Percentiles rank a stretch among this genome's conserved stretches.
Conservation (phyloP, 1,284 basidiomycete species). For the Ceratorhiza oryzae-sativae region DNA sequence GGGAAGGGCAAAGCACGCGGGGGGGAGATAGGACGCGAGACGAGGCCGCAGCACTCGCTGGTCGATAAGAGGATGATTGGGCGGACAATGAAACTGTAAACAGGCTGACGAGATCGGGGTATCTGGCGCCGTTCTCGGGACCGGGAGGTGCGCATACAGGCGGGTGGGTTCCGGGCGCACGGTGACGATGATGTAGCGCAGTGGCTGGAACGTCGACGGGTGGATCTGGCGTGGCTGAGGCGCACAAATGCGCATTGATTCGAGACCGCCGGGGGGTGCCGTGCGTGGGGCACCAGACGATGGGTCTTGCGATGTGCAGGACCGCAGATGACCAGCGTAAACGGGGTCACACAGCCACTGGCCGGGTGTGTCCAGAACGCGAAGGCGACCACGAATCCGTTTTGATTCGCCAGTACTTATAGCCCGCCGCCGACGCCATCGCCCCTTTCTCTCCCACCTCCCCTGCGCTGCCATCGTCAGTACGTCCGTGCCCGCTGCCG, state of each 20-base stretch:
- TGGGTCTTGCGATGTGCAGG: too few relatives aligned
- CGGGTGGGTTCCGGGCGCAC: not conserved
- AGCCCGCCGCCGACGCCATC: not conserved
- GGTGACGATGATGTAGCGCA: not conserved
- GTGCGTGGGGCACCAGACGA: not conserved
- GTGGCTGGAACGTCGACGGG: not conserved
- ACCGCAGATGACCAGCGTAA: not conserved
- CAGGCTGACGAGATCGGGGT: slow-evolving; percentile 5
- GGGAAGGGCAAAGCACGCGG: not conserved
- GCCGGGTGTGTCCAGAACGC: slow-evolving; percentile 5
- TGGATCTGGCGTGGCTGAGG: not conserved
- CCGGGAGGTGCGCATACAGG: too few relatives aligned
- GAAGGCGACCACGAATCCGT: not conserved
- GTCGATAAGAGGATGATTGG: slow-evolving; percentile 12
- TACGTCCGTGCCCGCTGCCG: too few relatives aligned
- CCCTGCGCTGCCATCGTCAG: not conserved
- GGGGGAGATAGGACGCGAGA: slow-evolving; percentile 22
- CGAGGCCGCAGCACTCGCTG: not conserved
- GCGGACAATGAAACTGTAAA: slow-evolving; percentile 26
- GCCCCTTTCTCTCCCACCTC: not conserved
- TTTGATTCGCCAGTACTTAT: not conserved
- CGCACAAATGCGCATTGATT: slow-evolving; percentile 8
- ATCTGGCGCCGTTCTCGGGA: too few relatives aligned
- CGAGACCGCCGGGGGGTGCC: slow-evolving; percentile 22
- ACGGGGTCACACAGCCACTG: slow-evolving; percentile 18